These are phyloP conservation scores for Mycena crocata DNA, from an alignment of 768 basidiomycete genomes.

Conservation along the genomic window DNA sequence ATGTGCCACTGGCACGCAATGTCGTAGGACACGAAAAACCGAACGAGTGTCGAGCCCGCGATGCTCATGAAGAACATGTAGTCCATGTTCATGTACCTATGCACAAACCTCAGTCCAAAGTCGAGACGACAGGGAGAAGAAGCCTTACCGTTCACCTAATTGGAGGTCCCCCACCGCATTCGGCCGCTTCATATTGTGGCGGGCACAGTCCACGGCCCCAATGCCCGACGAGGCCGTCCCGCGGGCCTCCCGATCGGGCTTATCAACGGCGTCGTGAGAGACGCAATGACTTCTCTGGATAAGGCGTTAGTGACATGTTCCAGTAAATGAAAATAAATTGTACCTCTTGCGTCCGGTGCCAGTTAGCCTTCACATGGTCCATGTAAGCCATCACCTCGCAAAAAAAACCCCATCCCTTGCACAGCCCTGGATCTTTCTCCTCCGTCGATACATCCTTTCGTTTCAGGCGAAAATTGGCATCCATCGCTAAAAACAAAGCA, in stretches of 20 bases:
- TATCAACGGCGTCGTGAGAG: constrained; percentile 20
- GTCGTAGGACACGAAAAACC: constrained; percentile 37
- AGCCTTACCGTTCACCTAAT: constrained; percentile 35
- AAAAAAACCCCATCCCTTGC: constrained; percentile 44
- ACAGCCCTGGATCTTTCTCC: constrained; percentile 40
- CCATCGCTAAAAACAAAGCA: constrained; percentile 31
- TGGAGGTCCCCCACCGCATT: constrained; percentile 38
- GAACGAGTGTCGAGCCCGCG: neutral
- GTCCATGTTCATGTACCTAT: constrained; percentile 37
- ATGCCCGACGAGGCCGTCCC: constrained; percentile 24
- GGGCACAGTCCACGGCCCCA: constrained; percentile 18
- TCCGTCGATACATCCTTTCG: constrained; percentile 40
- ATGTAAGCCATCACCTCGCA: constrained; percentile 37
- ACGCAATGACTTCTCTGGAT: constrained; percentile 30
- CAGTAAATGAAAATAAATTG: too few relatives aligned
- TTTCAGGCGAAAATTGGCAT: constrained; percentile 34
- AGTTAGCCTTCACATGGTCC: constrained; percentile 18
- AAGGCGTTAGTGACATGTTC: neutral
- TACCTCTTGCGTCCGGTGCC: neutral
- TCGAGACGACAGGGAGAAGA: too few relatives aligned
- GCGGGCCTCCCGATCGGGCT: neutral
- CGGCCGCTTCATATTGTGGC: constrained; percentile 27
- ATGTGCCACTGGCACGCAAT: constrained; percentile 35
- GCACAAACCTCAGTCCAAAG: neutral
- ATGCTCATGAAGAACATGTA: constrained; percentile 40